Conservation (phyloP, 2,329 filamentous ascomycete genomes). For the Trichoderma sp. region DNA sequence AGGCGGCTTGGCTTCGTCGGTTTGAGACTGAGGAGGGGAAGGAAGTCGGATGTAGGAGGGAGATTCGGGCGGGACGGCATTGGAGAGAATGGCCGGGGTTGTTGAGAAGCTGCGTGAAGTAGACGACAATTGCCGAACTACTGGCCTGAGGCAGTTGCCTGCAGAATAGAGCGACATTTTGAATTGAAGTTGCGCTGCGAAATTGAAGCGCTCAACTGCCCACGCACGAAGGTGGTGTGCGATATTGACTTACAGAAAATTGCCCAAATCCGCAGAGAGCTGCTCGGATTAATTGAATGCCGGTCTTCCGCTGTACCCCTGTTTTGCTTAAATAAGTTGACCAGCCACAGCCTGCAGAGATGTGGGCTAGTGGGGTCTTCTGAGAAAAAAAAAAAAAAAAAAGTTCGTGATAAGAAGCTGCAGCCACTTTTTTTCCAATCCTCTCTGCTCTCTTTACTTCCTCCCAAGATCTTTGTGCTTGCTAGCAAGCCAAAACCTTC, state of each 20-base stretch:
- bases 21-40: slow-evolving; percentile 74
- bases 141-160: slow-evolving; percentile 32
- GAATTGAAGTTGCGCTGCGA: neutral
- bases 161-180: slow-evolving; percentile 36
- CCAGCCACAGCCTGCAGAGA: slow-evolving; percentile 24
- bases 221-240: neutral
- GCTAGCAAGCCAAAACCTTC: slow-evolving; percentile 30
- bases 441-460: slow-evolving; percentile 28
- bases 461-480: slow-evolving; percentile 23
- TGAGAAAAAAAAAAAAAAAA: slow-evolving; percentile 28
- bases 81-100: slow-evolving; percentile 43
- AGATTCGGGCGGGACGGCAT: slow-evolving; percentile 78
- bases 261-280: slow-evolving; percentile 14
- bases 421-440: slow-evolving; percentile 26
- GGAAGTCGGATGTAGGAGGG: slow-evolving; percentile 86
- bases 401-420: slow-evolving; percentile 25
- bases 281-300: slow-evolving; percentile 21
- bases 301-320: slow-evolving; percentile 5
- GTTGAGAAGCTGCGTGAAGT: slow-evolving; percentile 39
- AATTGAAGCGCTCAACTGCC: slow-evolving; percentile 3
- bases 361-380: slow-evolving; percentile 26
- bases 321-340: neutral
- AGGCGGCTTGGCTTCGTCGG: slow-evolving; percentile 51
- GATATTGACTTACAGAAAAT: slow-evolving; percentile 25
- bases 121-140: slow-evolving; percentile 33